phyloP scores from a whole-genome alignment of 2,329 filamentous ascomycete genomes.

The Arthrobotrys musiformis region DNA sequence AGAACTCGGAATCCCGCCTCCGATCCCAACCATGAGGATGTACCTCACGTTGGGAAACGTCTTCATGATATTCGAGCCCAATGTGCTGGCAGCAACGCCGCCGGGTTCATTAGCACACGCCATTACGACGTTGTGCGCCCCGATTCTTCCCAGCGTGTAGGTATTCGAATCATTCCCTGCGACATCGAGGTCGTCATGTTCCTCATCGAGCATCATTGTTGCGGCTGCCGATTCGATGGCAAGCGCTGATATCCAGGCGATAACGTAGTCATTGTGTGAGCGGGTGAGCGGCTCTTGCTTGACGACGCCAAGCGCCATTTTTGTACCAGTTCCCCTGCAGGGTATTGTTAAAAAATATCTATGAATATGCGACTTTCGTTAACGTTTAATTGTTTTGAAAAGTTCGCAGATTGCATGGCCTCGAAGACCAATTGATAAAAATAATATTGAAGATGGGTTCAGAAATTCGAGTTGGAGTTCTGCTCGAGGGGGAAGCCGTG shows the following conservation, averaged over 20 bases:
- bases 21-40: slow-evolving; percentile 25
- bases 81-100: not conserved
- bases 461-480: too few relatives aligned
- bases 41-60: slow-evolving; percentile 6
- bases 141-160: slow-evolving; percentile 12
- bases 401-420: too few relatives aligned
- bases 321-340: too few relatives aligned
- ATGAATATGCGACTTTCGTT: too few relatives aligned
- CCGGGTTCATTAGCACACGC: slow-evolving; percentile 2
- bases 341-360: too few relatives aligned
- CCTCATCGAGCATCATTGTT: slow-evolving; percentile 1
- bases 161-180: slow-evolving; percentile 3
- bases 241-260: slow-evolving; percentile 19
- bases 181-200: not conserved
- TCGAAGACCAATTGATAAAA: too few relatives aligned
- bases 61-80: slow-evolving; percentile 22
- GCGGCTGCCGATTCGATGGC: slow-evolving; percentile 7
- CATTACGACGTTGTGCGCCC: slow-evolving; percentile 9
- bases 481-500: too few relatives aligned
- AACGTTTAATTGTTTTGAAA: too few relatives aligned
- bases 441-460: too few relatives aligned
- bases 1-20: slow-evolving; percentile 6
- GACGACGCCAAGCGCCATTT: not conserved
- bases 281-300: not conserved
- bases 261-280: not conserved